These are phyloP conservation scores for Darksidea phi DNA, from an alignment of 495 filamentous ascomycete species.

Conservation along the genomic window DNA sequence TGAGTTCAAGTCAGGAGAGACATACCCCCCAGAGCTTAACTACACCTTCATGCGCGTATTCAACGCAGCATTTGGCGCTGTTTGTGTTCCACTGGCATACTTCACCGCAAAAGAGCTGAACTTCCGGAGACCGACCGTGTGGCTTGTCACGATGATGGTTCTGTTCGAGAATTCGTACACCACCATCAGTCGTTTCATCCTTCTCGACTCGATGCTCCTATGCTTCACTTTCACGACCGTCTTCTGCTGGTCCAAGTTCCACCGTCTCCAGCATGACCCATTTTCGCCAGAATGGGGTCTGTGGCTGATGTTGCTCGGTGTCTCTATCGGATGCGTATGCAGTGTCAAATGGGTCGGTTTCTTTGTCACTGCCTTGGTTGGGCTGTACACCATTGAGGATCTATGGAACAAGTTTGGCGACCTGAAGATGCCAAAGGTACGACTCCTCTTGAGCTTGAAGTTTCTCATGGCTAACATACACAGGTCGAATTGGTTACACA, in stretches of 20 bases:
- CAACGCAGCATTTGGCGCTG: slow-evolving; percentile 90
- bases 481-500: slow-evolving; percentile 73
- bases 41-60: slow-evolving; percentile 99
- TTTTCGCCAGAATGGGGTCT: slow-evolving; percentile 88
- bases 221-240: slow-evolving; percentile 97
- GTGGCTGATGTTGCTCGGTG: slow-evolving; percentile 86
- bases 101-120: slow-evolving; percentile 89
- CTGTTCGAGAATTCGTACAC: slow-evolving; percentile 98
- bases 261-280: slow-evolving; percentile 74
- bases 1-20: slow-evolving; percentile 98
- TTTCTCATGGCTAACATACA: slow-evolving; percentile 30
- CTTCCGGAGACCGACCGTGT: slow-evolving; percentile 80
- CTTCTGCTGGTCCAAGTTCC: slow-evolving; percentile 94
- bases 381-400: slow-evolving; percentile 93
- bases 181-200: slow-evolving; percentile 95
- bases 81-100: slow-evolving; percentile 92
- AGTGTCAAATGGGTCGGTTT: slow-evolving; percentile 98
- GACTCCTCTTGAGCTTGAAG: not conserved
- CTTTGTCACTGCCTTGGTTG: slow-evolving; percentile 91
- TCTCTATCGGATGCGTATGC: slow-evolving; percentile 95
- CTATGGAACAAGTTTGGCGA: slow-evolving; percentile 99
- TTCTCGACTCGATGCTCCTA: slow-evolving; percentile 95
- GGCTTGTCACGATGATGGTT: slow-evolving; percentile 95
- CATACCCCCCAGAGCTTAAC: slow-evolving; percentile 87
- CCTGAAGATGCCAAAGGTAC: slow-evolving; percentile 78